These are phyloP conservation scores for Spatholobus suberectus DNA, from an alignment of 306 rosid species.

Conservation along the genomic window DNA sequence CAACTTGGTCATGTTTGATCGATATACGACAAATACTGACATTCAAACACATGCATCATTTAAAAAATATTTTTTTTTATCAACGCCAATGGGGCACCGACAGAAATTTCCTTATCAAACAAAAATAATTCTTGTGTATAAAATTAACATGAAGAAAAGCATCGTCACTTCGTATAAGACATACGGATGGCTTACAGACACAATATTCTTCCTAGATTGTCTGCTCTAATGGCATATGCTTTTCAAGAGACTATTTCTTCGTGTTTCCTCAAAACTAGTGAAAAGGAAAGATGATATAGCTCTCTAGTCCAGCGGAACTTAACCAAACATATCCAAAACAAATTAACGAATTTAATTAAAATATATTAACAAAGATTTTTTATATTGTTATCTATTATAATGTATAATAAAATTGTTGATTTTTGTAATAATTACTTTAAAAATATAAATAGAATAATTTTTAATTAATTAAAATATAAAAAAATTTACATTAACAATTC, in stretches of 20 bases:
- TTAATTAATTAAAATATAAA: not conserved
- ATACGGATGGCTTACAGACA: not conserved
- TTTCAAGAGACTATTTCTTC: not conserved
- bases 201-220: conserved; percentile 24
- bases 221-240: conserved; percentile 16
- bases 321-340: not conserved
- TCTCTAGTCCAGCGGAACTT: not conserved
- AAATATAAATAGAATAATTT: not conserved
- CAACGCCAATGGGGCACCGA: conserved; percentile 33
- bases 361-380: too few relatives aligned
- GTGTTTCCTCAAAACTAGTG: not conserved
- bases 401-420: not conserved
- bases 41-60: conserved; percentile 3
- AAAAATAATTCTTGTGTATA: not conserved
- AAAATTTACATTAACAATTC: too few relatives aligned
- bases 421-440: too few relatives aligned
- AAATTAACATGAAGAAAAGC: conserved; percentile 12
- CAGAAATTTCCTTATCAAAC: conserved; percentile 24
- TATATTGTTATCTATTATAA: too few relatives aligned
- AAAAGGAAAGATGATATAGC: not conserved
- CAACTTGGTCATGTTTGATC: not conserved
- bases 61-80: not conserved
- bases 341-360: not conserved
- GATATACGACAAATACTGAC: not conserved
- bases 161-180: conserved; percentile 3